Evolutionary conservation across 495 filamentous ascomycete species (phyloP).

Genomic region (Pyrenula aspistea): DNA sequence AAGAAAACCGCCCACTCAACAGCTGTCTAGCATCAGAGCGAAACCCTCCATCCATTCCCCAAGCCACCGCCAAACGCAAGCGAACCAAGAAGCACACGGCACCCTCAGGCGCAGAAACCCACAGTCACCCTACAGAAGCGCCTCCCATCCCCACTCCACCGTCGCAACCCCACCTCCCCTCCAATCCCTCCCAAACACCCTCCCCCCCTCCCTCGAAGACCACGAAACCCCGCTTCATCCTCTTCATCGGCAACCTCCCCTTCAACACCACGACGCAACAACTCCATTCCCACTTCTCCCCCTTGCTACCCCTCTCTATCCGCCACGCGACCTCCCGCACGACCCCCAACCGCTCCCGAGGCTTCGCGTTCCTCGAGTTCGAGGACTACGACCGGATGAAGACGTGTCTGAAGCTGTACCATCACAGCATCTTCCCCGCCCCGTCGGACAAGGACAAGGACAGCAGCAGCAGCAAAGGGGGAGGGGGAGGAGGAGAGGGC

Average conservation of each 20-base stretch:
- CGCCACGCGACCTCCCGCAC: slow-evolving; percentile 65
- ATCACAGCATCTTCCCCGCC: slow-evolving; percentile 79
- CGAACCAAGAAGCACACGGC: too few species aligned
- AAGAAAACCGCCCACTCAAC: too few species aligned
- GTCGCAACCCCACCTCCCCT: too few species aligned
- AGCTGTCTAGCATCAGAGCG: too few species aligned
- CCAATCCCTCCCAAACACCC: background rate
- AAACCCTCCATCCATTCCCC: too few species aligned
- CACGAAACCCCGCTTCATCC: slow-evolving; percentile 55
- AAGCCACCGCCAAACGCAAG: too few species aligned
- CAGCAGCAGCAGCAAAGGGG: background rate
- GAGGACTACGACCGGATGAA: slow-evolving; percentile 83
- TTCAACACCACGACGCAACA: slow-evolving; percentile 60
- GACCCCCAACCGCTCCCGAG: slow-evolving; percentile 59
- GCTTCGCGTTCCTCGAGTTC: slow-evolving; percentile 91
- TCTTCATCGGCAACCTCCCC: slow-evolving; percentile 89
- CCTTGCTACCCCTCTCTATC: slow-evolving; percentile 57
- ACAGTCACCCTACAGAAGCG: background rate
- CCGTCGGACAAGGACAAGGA: slow-evolving; percentile 48
- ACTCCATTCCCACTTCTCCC: slow-evolving; percentile 62
- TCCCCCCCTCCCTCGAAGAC: background rate
- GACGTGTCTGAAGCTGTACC: slow-evolving; percentile 77
- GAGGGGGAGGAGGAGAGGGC: slow-evolving; percentile 21
- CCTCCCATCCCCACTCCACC: too few species aligned
- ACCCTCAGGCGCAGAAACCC: background rate